Base-by-base conservation (phyloP, 257 asterid genomes). In the Solanum sejunctum region DNA sequence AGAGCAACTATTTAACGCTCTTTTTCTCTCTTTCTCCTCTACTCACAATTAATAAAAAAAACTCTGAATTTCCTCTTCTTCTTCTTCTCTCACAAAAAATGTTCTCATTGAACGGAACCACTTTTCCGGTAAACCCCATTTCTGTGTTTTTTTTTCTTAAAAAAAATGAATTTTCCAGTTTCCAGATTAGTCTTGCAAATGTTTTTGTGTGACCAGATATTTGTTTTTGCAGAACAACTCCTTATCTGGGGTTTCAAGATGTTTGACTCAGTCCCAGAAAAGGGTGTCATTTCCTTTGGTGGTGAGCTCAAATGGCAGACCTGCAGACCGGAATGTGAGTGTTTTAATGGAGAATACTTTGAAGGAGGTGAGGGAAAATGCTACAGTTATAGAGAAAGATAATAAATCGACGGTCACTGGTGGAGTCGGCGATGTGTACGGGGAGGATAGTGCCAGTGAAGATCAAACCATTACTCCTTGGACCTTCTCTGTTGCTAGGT, bases 401-500 rank as follows among this genome's bases (percentile, higher is more conserved):
- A 43, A 87, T 15, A 73, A 85, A 73, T 80, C 95, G 70, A 45
- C 90, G 78, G 93, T 89, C 55, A 92, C 92, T 69, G 95, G 97
- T 41, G 95, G 95, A 47, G 97, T 93, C 55, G 92, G 90, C 57
- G 97, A 93, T 61, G 92, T 93, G 71, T 93, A 93, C 88, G 97
- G 97, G 4, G 97, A 93, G 91, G 97, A 93, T 91, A 91, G 88
- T 83, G 97, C 97, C 92, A 91, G 94, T 18, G 95, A 93, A 90
- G 93, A 92, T 89, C 95, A 90, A 86, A 87, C 84, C 51, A 89
- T 92, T 86, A 93, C 95, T 47, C 97, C 97, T 10, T 93, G 97
- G 97, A 90, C 93, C 75, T 91, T 90, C 88, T 83, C 92, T 56
- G 95, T 93, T 84, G 97, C 97, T 84, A 93, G 97, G 97, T 92